phyloP scores from a whole-genome alignment of 257 asterid species.

The Fraxinus americana region DNA sequence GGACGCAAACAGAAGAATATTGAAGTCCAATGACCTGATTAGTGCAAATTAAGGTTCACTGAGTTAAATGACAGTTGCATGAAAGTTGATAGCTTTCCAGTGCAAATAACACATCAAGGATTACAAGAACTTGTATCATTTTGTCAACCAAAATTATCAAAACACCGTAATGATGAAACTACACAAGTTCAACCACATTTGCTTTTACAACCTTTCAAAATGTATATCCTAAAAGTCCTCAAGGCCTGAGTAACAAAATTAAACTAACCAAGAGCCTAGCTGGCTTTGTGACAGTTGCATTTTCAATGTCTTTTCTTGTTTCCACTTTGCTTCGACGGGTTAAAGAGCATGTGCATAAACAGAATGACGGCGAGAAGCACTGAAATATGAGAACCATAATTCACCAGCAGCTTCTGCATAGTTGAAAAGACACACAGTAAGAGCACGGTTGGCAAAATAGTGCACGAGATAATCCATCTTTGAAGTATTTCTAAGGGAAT shows the following conservation, averaged over 20 bases:
- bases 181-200: neutral
- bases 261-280: neutral
- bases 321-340: constrained; percentile 34
- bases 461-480: neutral
- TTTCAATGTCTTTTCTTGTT: constrained; percentile 37
- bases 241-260: neutral
- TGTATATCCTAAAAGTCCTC: neutral
- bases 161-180: neutral
- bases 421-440: neutral
- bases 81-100: too few relatives aligned
- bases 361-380: constrained; percentile 40
- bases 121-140: too few relatives aligned
- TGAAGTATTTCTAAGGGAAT: neutral
- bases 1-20: too few relatives aligned
- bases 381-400: constrained; percentile 56
- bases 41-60: too few relatives aligned
- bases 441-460: neutral
- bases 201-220: neutral
- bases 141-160: neutral
- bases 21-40: too few relatives aligned
- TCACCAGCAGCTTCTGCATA: constrained; percentile 53
- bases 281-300: neutral
- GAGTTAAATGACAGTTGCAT: too few relatives aligned
- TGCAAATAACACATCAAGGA: too few relatives aligned
- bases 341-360: constrained; percentile 36